phyloP scores from a whole-genome alignment of 1,139 yeast species.

The Casaregolazyma suthepensis region DNA sequence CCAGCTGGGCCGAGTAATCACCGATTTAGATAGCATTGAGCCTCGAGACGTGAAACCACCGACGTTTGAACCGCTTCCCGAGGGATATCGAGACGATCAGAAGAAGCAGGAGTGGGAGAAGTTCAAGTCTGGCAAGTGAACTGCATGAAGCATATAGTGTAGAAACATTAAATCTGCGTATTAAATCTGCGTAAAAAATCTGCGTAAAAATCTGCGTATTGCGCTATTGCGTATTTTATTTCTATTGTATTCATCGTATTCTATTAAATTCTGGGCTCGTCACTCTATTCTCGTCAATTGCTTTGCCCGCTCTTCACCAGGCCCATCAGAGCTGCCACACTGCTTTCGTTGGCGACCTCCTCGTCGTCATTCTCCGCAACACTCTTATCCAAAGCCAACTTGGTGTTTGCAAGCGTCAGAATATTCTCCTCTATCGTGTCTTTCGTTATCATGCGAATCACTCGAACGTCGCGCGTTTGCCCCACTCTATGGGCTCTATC shows the following conservation, averaged over 20 bases:
- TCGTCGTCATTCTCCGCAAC: constrained; percentile 51
- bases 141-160: no score
- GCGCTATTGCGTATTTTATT: neutral
- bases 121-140: constrained; percentile 3
- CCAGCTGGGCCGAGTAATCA: constrained; percentile 21
- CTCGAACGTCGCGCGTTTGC: constrained; percentile 80
- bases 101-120: constrained; percentile 8
- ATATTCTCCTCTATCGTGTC: constrained; percentile 87
- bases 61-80: constrained; percentile 5
- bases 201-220: no score
- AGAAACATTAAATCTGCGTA: no score
- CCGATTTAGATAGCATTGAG: constrained; percentile 21
- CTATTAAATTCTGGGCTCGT: neutral
- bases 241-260: neutral
- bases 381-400: constrained; percentile 75
- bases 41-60: constrained; percentile 7
- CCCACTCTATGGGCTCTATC: constrained; percentile 98
- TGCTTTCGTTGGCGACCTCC: constrained; percentile 3
- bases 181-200: no score
- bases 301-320: neutral
- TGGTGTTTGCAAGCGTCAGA: constrained; percentile 78
- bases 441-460: constrained; percentile 66
- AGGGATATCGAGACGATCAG: constrained; percentile 5
- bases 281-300: neutral
- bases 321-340: constrained; percentile 7